Evolutionary conservation across 441 rosid species (phyloP).

Genomic region (Raphanus hybrid): DNA sequence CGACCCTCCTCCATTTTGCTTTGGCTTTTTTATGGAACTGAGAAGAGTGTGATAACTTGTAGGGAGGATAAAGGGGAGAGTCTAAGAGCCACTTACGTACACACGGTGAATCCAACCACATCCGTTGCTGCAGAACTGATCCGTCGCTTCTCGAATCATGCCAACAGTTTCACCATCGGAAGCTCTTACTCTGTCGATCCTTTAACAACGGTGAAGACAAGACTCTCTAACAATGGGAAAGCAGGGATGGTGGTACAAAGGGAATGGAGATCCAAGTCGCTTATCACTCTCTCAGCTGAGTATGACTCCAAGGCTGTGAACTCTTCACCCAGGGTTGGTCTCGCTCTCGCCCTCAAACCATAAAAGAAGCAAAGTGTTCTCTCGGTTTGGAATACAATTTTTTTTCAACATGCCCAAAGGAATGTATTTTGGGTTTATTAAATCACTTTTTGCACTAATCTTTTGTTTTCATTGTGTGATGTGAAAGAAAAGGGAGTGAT

Average conservation of each 20-base stretch:
- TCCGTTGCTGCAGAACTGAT: constrained; percentile 78
- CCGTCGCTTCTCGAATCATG: constrained; percentile 60
- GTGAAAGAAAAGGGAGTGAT: constrained; percentile 38
- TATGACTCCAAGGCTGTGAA: constrained; percentile 62
- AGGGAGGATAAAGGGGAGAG: constrained; percentile 80
- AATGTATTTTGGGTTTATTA: constrained; percentile 29
- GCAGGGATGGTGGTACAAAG: constrained; percentile 67
- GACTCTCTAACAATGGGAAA: constrained; percentile 66
- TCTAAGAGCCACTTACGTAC: constrained; percentile 71
- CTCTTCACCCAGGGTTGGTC: constrained; percentile 72
- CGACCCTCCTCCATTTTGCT: background rate
- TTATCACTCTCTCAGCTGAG: constrained; percentile 71
- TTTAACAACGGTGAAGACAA: constrained; percentile 60
- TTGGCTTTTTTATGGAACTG: background rate
- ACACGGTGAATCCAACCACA: constrained; percentile 59
- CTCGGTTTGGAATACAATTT: constrained; percentile 20
- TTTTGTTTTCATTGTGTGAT: constrained; percentile 17
- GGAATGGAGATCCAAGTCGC: constrained; percentile 84
- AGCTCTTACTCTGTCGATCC: constrained; percentile 64
- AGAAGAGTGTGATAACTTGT: background rate
- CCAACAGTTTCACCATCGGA: constrained; percentile 70
- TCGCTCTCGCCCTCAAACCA: constrained; percentile 81
- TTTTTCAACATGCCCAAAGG: constrained; percentile 14
- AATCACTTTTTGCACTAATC: constrained; percentile 21
- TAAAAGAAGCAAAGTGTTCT: constrained; percentile 37